phyloP scores from a whole-genome alignment of 192 early-diverging fungal genomes.

The Helicostylum pulchrum region DNA sequence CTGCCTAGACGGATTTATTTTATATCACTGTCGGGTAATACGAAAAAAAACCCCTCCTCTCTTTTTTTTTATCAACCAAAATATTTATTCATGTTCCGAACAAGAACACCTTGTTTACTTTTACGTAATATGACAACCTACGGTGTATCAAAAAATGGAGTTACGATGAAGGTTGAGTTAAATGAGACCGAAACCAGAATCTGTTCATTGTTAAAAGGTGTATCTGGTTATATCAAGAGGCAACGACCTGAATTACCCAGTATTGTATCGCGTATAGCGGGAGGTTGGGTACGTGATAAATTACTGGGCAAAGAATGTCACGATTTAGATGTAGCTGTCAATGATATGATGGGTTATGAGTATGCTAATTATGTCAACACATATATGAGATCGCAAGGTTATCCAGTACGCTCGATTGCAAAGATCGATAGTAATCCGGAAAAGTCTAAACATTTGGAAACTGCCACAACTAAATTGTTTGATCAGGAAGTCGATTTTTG shows the following conservation, averaged over 20 bases:
- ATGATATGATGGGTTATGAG: slow-evolving; percentile 89
- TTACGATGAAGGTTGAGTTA: slow-evolving; percentile 43
- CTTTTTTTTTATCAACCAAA: no score
- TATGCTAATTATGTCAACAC: slow-evolving; percentile 77
- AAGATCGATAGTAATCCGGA: slow-evolving; percentile 93
- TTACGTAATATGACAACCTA: background rate
- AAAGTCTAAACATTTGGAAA: slow-evolving; percentile 96
- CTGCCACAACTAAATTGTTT: slow-evolving; percentile 83
- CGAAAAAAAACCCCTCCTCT: no score
- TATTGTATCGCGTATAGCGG: slow-evolving; percentile 83
- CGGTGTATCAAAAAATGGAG: slow-evolving; percentile 23
- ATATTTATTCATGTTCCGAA: no score
- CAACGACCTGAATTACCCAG: slow-evolving; percentile 43
- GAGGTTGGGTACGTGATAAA: slow-evolving; percentile 99
- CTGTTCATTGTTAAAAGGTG: slow-evolving; percentile 62
- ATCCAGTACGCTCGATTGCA: slow-evolving; percentile 52
- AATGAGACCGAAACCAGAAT: slow-evolving; percentile 63
- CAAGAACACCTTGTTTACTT: no score
- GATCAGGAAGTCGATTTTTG: slow-evolving; percentile 89
- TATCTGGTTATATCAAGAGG: slow-evolving; percentile 53
- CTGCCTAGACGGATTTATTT: no score
- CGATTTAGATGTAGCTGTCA: slow-evolving; percentile 94
- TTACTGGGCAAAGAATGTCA: slow-evolving; percentile 81
- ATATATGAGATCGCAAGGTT: slow-evolving; percentile 49
- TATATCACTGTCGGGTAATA: no score